Evolutionary conservation across 2,329 filamentous ascomycete genomes (phyloP).

Genomic region (Ramularia endophylla): DNA sequence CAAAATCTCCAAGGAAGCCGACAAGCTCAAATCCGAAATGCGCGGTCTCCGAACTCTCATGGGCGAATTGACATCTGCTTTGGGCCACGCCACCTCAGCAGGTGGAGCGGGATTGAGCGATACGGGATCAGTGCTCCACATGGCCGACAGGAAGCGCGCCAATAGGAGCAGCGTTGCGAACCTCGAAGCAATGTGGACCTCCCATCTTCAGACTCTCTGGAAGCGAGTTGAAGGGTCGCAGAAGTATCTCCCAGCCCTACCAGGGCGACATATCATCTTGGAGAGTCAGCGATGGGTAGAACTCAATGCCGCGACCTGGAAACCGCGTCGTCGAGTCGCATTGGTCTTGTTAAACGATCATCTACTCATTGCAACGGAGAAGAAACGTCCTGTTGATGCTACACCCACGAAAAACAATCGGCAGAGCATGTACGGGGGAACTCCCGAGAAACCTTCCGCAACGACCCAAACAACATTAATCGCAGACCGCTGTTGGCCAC

Average conservation of each 20-base stretch:
- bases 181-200: slow-evolving; percentile 62
- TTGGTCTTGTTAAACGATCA: slow-evolving; percentile 94
- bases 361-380: slow-evolving; percentile 86
- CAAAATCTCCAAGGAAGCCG: slow-evolving; percentile 98
- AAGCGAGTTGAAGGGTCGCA: slow-evolving; percentile 98
- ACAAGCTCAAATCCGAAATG: slow-evolving; percentile 97
- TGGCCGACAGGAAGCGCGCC: slow-evolving; percentile 51
- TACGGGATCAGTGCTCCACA: slow-evolving; percentile 27
- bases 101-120: slow-evolving; percentile 32
- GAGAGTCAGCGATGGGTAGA: slow-evolving; percentile 94
- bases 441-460: slow-evolving; percentile 35
- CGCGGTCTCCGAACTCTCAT: slow-evolving; percentile 81
- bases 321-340: slow-evolving; percentile 80
- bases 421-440: slow-evolving; percentile 21
- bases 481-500: slow-evolving; percentile 88
- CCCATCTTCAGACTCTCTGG: slow-evolving; percentile 73
- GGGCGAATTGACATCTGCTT: slow-evolving; percentile 66
- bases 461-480: slow-evolving; percentile 59
- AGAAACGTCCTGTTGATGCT: slow-evolving; percentile 57
- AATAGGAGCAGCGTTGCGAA: slow-evolving; percentile 87
- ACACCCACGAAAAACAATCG: slow-evolving; percentile 21
- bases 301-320: slow-evolving; percentile 95
- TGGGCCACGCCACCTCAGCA: slow-evolving; percentile 42
- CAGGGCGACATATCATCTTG: slow-evolving; percentile 88
- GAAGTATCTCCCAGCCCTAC: slow-evolving; percentile 86